Percentiles rank a stretch among this genome's conserved stretches.
Conservation (phyloP, 345 rosid genomes). For the Aquilaria sinensis region DNA sequence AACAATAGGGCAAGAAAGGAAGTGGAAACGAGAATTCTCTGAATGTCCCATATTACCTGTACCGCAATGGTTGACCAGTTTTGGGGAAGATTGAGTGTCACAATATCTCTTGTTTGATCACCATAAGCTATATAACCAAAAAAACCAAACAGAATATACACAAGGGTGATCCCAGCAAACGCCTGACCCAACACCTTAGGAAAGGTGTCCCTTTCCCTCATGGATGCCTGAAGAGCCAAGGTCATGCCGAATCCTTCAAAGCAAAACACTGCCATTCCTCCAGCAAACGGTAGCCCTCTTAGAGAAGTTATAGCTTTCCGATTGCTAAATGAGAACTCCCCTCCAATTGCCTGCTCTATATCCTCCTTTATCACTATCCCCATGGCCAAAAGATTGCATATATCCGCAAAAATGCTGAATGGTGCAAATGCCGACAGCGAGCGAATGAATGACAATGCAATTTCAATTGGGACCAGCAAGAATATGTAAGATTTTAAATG, state of each 20-base stretch:
- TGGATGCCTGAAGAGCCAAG: constrained; percentile 69
- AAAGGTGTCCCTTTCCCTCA: constrained; percentile 61
- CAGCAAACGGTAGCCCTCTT: constrained; percentile 80
- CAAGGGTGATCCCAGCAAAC: constrained; percentile 55
- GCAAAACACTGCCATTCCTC: constrained; percentile 89
- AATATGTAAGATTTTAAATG: constrained; percentile 45
- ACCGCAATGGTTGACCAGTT: constrained; percentile 69
- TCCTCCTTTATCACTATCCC: constrained; percentile 69
- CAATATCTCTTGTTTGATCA: constrained; percentile 69
- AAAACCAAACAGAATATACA: constrained; percentile 64
- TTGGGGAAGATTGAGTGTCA: constrained; percentile 73
- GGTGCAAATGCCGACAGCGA: constrained; percentile 75
- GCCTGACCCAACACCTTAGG: constrained; percentile 55
- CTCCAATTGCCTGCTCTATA: constrained; percentile 38
- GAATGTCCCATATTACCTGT: constrained; percentile 40
- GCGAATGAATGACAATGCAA: constrained; percentile 66
- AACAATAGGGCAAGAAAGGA: background rate
- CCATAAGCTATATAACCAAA: constrained; percentile 92
- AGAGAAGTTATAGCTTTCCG: constrained; percentile 57
- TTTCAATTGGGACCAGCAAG: constrained; percentile 67
- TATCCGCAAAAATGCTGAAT: constrained; percentile 74
- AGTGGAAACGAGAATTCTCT: background rate
- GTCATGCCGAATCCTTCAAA: constrained; percentile 98
- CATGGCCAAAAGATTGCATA: constrained; percentile 75
- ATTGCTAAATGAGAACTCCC: constrained; percentile 67